Evolutionary conservation across 2,329 filamentous ascomycete genomes (phyloP), one percentile per base, ranked within the genome.

Genomic region (Colletotrichum musae): DNA sequence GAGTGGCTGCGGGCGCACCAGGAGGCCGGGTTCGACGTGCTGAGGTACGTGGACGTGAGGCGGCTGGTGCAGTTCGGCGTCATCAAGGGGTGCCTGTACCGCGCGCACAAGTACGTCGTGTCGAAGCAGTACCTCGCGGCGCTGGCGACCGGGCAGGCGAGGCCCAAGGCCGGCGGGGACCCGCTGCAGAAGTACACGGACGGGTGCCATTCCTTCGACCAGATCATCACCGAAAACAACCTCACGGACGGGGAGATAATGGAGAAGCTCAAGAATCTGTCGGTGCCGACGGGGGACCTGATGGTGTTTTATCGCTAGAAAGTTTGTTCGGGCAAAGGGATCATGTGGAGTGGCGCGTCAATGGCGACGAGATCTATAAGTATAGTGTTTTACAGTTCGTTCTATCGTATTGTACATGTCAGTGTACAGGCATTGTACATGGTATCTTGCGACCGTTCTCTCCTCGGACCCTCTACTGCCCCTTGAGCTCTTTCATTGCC

Each of bases 21-120:
- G 73, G 88, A 92, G 48, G 83, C 84, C 53, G 89, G 88, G 0
- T 85, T 91, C 70, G 86, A 90, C 68, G 86, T 93, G 47, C 86
- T 98, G 9, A 85, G 87, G 13, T 91, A 92, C 75, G 90, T 99
- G 66, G 96, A 99, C 78, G 90, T 98, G 64, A 90, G 96, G 13
- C 91, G 96, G 32, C 91, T 99, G 72, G 94, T 98, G 72, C 97
- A 97, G 68, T 99, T 98, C 76, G 96, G 95, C 66, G 88, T 98
- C 68, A 97, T 98, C 79, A 98, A 98, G 81, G 95, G 95, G 16
- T 93, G 97, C 73, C 82, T 99, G 26, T 98, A 98, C 80, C 90
- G 96, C 41, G 92, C 98, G 48, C 94, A 98, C 82, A 97, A 96
- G 79, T 97, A 97, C 77, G 93, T 94, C 32, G 89, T 97, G 1